Evolutionary conservation across 495 filamentous ascomycete genomes (phyloP).

Genomic region (Achaetomiella virescens): DNA sequence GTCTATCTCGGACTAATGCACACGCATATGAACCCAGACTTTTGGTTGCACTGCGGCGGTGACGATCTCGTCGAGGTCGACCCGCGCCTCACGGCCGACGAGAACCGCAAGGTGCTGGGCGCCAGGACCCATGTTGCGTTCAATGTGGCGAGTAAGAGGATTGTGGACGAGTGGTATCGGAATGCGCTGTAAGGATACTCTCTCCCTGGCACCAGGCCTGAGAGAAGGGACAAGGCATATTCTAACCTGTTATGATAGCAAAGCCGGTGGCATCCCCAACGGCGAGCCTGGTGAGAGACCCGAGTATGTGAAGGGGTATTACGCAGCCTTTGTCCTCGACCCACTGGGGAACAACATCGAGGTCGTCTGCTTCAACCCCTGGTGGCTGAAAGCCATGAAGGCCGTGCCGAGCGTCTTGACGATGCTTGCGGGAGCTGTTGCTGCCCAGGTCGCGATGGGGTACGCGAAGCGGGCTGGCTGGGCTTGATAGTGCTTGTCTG

Average conservation of each 20-base stretch:
- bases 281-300: slow-evolving; percentile 40
- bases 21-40: slow-evolving; percentile 31
- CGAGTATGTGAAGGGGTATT: slow-evolving; percentile 40
- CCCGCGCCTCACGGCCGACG: slow-evolving; percentile 1
- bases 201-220: neutral
- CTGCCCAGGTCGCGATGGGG: neutral
- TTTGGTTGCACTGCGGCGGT: slow-evolving; percentile 34
- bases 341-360: slow-evolving; percentile 22
- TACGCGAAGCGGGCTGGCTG: slow-evolving; percentile 3
- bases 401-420: neutral
- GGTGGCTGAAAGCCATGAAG: slow-evolving; percentile 11
- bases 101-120: slow-evolving; percentile 5
- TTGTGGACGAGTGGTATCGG: slow-evolving; percentile 25
- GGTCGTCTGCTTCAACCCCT: slow-evolving; percentile 8
- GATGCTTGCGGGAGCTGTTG: neutral
- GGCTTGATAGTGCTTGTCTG: neutral
- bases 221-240: neutral
- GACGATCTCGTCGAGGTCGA: slow-evolving; percentile 6
- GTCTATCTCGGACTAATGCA: slow-evolving; percentile 26
- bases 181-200: slow-evolving; percentile 25
- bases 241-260: slow-evolving; percentile 13
- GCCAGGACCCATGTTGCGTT: slow-evolving; percentile 27
- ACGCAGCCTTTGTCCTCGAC: slow-evolving; percentile 36
- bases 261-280: slow-evolving; percentile 43
- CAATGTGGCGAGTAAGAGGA: slow-evolving; percentile 10